phyloP scores from a whole-genome alignment of 2,329 filamentous ascomycete genomes.

The Paraphaeosphaeria sporulosa region DNA sequence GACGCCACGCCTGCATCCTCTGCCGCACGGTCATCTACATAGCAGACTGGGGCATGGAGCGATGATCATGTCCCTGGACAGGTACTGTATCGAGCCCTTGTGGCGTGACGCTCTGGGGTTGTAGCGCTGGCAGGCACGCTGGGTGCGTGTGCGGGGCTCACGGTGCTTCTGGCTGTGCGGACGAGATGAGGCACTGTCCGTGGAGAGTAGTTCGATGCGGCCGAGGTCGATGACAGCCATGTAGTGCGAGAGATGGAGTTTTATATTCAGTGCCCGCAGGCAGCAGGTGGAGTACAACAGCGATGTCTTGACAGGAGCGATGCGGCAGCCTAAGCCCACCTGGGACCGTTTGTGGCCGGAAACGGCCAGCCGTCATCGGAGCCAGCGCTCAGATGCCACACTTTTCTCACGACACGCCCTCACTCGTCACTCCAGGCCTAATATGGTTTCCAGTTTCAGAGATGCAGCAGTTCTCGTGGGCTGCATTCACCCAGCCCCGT shows the following conservation, averaged over 20 bases:
- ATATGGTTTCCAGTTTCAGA: neutral
- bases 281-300: slow-evolving; percentile 13
- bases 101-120: slow-evolving; percentile 9
- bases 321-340: neutral
- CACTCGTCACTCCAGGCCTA: neutral
- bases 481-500: neutral
- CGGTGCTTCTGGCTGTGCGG: slow-evolving; percentile 7
- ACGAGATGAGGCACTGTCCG: neutral
- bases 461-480: neutral
- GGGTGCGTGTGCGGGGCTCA: neutral
- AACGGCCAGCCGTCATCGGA: slow-evolving; percentile 4
- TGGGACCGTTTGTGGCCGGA: neutral
- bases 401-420: slow-evolving; percentile 7
- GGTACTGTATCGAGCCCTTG: neutral
- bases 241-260: slow-evolving; percentile 12
- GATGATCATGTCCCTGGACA: slow-evolving; percentile 10
- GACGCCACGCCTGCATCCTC: slow-evolving; percentile 16
- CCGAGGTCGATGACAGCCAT: neutral
- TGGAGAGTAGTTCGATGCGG: slow-evolving; percentile 9
- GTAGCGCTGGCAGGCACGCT: neutral
- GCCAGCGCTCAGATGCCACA: slow-evolving; percentile 10
- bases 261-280: slow-evolving; percentile 12
- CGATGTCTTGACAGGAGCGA: neutral
- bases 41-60: neutral
- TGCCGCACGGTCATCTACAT: slow-evolving; percentile 10